Percentiles rank a stretch among this genome's conserved stretches.
Evolutionary conservation across 2,329 filamentous ascomycete genomes (phyloP).

Genomic region (Colletotrichum sojae): DNA sequence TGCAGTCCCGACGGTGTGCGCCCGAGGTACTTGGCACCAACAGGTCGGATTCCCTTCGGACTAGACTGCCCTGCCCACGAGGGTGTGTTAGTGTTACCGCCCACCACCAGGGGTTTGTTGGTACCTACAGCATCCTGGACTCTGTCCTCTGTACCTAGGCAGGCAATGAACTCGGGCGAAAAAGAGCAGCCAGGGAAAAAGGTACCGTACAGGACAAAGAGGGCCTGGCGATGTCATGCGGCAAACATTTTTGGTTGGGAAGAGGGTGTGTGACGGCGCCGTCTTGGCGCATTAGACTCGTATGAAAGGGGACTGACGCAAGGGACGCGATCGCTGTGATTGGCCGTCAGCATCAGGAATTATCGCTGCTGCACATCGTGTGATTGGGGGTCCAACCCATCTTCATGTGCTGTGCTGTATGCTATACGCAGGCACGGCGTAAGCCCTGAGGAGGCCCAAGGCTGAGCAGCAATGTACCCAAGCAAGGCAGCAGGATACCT

Average conservation of each 20-base stretch:
- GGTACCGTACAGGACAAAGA: no score
- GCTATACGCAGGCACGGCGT: no score
- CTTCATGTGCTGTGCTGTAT: not conserved
- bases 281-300: conserved; percentile 32
- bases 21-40: conserved; percentile 25
- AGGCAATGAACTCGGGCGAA: no score
- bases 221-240: conserved; percentile 15
- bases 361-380: not conserved
- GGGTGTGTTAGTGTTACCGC: no score
- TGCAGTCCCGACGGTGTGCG: conserved; percentile 35
- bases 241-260: conserved; percentile 9
- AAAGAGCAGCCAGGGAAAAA: no score
- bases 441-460: not conserved
- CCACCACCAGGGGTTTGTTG: no score
- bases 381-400: not conserved
- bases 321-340: conserved; percentile 31
- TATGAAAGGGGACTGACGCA: conserved; percentile 33
- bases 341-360: conserved; percentile 24
- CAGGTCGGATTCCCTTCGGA: conserved; percentile 7
- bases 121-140: no score
- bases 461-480: not conserved
- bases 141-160: no score
- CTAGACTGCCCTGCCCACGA: no score
- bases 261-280: conserved; percentile 12
- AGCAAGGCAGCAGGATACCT: conserved; percentile 10